Evolutionary conservation across 2,329 filamentous ascomycete species (phyloP), one percentile per base, ranked within the genome.

Genomic region (Simplicillium sp.): DNA sequence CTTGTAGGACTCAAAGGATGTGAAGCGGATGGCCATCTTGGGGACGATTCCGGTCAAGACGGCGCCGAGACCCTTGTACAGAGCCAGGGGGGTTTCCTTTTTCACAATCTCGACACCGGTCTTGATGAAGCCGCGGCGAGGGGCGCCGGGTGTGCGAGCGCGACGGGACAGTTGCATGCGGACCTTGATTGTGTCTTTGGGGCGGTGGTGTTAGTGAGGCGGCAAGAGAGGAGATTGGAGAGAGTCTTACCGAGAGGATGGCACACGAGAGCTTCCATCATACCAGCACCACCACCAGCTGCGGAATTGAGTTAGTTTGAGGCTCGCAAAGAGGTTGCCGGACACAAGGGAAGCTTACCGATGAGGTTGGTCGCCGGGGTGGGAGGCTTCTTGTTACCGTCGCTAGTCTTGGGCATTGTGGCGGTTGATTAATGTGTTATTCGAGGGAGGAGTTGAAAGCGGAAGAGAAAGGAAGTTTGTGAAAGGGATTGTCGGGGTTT

Each of bases 11-110:
- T 97, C 92, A 65, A 97, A 98, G 41, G 87, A 94, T 37, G 90
- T 95, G 68, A 98, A 98, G 32, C 92, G 86, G 61, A 97, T 98
- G 46, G 92, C 92, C 92, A 98, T 98, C 68, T 98, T 98, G 41
- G 92, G 92, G 16, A 98, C 80, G 61, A 98, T 98, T 50, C 92
- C 92, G 17, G 89, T 96, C 44, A 97, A 64, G 34, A 98, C 92
- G 41, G 92, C 92, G 46, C 92, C 92, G n/a, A 98, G 77, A 50
- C 92, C 92, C 71, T 98, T 98, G 76, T 98, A 98, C 44, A 98
- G 70, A 48, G 85, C 92, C 29, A 98, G 70, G 1, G 88, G 87
- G 12, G 92, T 96, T 69, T 98, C 92, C 55, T 84, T 82, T 59
- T 78, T 77, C 41, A 95, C 80, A 54, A 98, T 97, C 53, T 94